Conservation (phyloP, 192 early-diverging fungal species). For the Chytriomyces hyalinus region DNA sequence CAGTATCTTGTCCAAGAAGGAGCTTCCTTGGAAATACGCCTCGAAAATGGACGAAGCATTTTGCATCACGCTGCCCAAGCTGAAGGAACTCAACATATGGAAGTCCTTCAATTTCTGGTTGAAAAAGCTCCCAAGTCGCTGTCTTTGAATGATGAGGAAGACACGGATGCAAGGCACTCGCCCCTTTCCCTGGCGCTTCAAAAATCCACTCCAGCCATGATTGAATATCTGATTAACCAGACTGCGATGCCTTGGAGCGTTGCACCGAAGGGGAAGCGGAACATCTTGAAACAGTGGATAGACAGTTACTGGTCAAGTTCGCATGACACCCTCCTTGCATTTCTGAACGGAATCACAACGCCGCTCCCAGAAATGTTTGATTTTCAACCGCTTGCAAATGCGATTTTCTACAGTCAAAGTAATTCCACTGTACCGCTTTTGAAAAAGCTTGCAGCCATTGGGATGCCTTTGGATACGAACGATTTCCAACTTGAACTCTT, state of each 20-base stretch:
- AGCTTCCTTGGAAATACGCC: not conserved
- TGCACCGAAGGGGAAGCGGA: not conserved
- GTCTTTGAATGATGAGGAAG: not conserved
- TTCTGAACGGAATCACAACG: no score
- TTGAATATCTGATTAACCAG: not conserved
- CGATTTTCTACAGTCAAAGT: no score
- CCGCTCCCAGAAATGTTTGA: no score
- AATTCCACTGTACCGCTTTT: no score
- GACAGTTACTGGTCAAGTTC: no score
- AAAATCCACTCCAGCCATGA: not conserved
- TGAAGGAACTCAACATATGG: not conserved
- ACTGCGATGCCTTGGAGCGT: not conserved
- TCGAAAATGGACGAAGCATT: not conserved
- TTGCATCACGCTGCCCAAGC: not conserved
- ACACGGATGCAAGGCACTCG: not conserved
- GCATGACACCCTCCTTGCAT: no score
- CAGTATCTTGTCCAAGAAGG: not conserved
- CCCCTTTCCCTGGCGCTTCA: not conserved
- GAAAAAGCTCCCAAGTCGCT: not conserved
- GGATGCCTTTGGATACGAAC: no score
- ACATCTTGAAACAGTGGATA: not conserved
- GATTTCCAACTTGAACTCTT: no score
- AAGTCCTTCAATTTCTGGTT: not conserved
- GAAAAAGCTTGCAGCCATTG: no score
- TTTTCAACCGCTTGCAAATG: no score